Evolutionary conservation across 768 basidiomycete genomes (phyloP), one percentile per base, ranked within the genome.

Genomic region (Amanita subjunquillea): DNA sequence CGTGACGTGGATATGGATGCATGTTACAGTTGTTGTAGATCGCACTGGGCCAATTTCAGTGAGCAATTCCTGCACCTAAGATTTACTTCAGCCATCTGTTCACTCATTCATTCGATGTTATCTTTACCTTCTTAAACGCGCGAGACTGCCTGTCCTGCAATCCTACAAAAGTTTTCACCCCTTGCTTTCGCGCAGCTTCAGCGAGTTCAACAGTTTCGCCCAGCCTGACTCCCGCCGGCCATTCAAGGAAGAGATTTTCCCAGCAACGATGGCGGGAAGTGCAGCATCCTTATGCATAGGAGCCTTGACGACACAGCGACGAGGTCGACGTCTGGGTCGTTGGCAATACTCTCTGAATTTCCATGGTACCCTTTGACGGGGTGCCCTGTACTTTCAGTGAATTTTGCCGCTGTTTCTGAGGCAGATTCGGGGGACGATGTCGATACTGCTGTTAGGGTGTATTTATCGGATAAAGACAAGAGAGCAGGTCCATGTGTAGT

Each of bases 161-260:
- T 8, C 72, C 72, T n/a, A 73, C 60, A 4, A 71, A 55, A 4
- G 59, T 61, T 51, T 55, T 63, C 3, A 71, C 57, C 0, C 68
- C 66, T 37, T 63, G 63, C 41, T 39, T 50, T 29, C 56, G 60
- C 0, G 67, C 72, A 1, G 60, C 59, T 17, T 65, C 60, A 3
- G 68, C 69, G 3, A 74, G 58, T 53, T 68, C 66, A 10, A 39
- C 23, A n/a, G 68, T 67, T 57, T 74, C 68, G 30, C 59, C 48
- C 9, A 67, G 38, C 7, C 48, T 59, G 23, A 42, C 57, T 1
- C 70, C 72, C 12, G 60, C 66, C 3, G 72, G 71, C 70, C 70
- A 74, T 55, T 74, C 72, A 6, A 72, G 50, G 49, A 71, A 73
- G 30, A 72, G 54, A 36, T 66, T 55, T 73, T 74, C 22, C 67